These are phyloP conservation scores for Diplodia mutila DNA, from an alignment of 2,329 filamentous ascomycete genomes.

Conservation along the genomic window DNA sequence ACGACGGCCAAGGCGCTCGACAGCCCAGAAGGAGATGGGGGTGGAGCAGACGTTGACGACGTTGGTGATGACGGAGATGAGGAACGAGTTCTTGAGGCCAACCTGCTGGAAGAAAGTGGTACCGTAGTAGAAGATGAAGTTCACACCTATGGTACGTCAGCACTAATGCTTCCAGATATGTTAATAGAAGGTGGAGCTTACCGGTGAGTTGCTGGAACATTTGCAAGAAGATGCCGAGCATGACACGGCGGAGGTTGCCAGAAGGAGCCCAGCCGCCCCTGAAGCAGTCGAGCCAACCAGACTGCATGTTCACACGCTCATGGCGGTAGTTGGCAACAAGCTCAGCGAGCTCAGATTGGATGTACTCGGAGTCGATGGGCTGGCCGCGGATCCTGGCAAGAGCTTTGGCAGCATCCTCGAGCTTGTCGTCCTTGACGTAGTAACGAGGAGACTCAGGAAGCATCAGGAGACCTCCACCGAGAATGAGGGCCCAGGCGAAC, in stretches of 20 bases:
- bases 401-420: constrained; percentile 65
- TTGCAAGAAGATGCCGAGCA: constrained; percentile 53
- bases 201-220: constrained; percentile 68
- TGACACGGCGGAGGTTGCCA: constrained; percentile 54
- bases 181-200: no score
- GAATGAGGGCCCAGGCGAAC: constrained; percentile 78
- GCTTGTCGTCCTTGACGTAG: constrained; percentile 76
- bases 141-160: constrained; percentile 56
- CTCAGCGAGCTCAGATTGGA: constrained; percentile 79
- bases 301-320: constrained; percentile 46
- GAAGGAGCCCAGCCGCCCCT: constrained; percentile 57
- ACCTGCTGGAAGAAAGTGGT: constrained; percentile 82
- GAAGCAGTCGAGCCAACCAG: constrained; percentile 72
- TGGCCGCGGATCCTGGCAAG: constrained; percentile 76
- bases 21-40: constrained; percentile 82
- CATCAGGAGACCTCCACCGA: constrained; percentile 71
- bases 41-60: constrained; percentile 87
- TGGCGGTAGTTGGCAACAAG: constrained; percentile 77
- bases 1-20: constrained; percentile 82
- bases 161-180: no score
- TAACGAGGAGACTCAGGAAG: constrained; percentile 86
- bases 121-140: constrained; percentile 74
- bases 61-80: constrained; percentile 84
- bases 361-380: constrained; percentile 70
- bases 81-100: constrained; percentile 75